Evolutionary conservation across 1,284 basidiomycete genomes (phyloP).

Genomic region (Naganishia albida): DNA sequence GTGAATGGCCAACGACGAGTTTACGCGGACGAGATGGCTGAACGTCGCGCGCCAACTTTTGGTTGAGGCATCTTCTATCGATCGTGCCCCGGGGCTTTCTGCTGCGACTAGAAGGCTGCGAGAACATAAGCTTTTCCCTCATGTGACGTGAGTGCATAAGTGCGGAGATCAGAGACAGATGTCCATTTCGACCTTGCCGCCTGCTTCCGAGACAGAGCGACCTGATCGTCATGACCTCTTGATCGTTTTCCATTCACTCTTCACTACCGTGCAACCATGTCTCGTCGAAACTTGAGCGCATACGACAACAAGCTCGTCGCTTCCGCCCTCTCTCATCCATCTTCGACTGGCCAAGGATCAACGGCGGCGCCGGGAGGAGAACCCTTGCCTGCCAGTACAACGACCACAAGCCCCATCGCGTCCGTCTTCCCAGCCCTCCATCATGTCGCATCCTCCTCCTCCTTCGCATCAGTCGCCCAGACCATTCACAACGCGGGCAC

Average conservation of each 20-base stretch:
- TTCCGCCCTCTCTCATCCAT: conserved; percentile 26
- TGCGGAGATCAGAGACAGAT: too few relatives aligned
- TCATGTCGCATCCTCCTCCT: conserved; percentile 13
- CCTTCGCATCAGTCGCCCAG: not conserved
- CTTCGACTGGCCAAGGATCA: conserved; percentile 11
- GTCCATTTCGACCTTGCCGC: too few relatives aligned
- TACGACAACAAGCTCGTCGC: conserved; percentile 35
- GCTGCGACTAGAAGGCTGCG: too few relatives aligned
- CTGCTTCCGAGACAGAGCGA: not conserved
- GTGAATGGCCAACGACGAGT: not conserved
- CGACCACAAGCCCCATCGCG: conserved; percentile 26
- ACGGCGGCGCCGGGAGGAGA: not conserved
- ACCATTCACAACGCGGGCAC: not conserved
- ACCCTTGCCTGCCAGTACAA: not conserved
- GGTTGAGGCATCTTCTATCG: conserved; percentile 16
- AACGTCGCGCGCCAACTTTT: not conserved
- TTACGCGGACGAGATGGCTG: conserved; percentile 16
- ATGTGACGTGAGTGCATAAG: too few relatives aligned
- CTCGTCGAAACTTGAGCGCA: conserved; percentile 23
- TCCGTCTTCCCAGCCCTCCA: conserved; percentile 25
- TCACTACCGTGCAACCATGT: not conserved
- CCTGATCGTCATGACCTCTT: not conserved
- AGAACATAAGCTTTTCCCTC: too few relatives aligned
- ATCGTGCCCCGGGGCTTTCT: conserved; percentile 1
- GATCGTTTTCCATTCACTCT: not conserved